Base-by-base conservation (phyloP, 495 filamentous ascomycete species). In the Aspergillus olivimuriae region DNA sequence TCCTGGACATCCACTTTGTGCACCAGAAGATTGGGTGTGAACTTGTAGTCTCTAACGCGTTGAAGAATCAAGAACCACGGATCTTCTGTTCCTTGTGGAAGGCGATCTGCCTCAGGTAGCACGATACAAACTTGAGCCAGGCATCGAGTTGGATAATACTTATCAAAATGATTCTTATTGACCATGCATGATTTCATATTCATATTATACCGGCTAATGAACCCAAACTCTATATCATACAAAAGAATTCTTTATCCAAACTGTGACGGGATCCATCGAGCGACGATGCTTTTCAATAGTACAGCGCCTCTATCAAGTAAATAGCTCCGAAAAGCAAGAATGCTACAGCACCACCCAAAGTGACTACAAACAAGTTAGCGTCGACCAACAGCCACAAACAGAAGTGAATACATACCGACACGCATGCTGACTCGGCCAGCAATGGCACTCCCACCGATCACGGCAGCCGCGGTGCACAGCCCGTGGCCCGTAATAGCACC, bases 341-440 rank as follows among this genome's bases (percentile, higher is more conserved):
- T 6, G 91, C 88, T 28, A 80, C 65, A n/a, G 92, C 92, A 43
- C 92, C 94, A 41, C 94, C 94, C 10, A 98, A 73, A 17, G 92
- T 98, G 18, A 98, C 92, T 98, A 52, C 24, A 15, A 32, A 37
- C 31, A 12, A 28, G 60, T 57, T 65, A 53, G 39, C 41, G 47
- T 47, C 55, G 33, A 23, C 15, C 15, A 10, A 15, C 42, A 11
- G 31, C 15, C 4, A 36, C 17, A 10, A 22, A 32, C 44, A 22
- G 11, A 14, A 21, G 47, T 15, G 21, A 38, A 37, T 24, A 89
- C 91, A 75, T 79, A 97, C 92, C 89, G 74, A 94, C 86, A 74
- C 88, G 85, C 67, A 98, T 80, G 74, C 90, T 96, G 44, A 98
- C 94, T 63, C 76, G 82, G 16, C 91, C 92, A 34, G 92, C 92